Percentiles rank a stretch among this genome's conserved stretches.
Evolutionary conservation across 768 basidiomycete species (phyloP).

Genomic region (Fomitopsis serialis): DNA sequence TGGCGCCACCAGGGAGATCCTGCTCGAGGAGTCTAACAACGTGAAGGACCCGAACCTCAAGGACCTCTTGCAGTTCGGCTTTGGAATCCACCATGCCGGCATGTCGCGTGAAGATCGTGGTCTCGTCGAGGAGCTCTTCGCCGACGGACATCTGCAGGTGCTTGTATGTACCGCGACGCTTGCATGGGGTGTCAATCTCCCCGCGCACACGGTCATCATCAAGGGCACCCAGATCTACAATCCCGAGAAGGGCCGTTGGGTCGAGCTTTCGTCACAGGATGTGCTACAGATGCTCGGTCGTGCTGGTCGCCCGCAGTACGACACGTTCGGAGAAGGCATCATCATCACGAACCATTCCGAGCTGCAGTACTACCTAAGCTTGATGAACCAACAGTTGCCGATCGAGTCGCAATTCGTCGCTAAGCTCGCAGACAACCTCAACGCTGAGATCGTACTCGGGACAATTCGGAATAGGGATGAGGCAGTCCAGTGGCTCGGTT

Average conservation of each 20-base stretch:
- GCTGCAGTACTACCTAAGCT: conserved; percentile 91
- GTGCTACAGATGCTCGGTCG: conserved; percentile 98
- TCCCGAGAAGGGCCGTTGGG: conserved; percentile 97
- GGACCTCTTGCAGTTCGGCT: conserved; percentile 93
- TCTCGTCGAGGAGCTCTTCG: conserved; percentile 91
- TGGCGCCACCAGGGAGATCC: conserved; percentile 84
- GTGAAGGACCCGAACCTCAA: conserved; percentile 79
- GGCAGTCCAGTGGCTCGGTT: conserved; percentile 95
- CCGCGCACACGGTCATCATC: conserved; percentile 97
- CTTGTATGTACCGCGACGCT: conserved; percentile 96
- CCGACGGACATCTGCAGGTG: conserved; percentile 88
- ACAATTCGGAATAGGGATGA: conserved; percentile 94
- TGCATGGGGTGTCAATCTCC: conserved; percentile 99
- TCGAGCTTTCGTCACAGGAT: conserved; percentile 91
- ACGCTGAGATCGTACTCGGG: conserved; percentile 95
- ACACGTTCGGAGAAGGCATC: conserved; percentile 95
- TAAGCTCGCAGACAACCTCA: conserved; percentile 90
- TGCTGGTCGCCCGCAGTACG: conserved; percentile 95
- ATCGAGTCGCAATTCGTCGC: conserved; percentile 95
- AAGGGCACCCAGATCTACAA: conserved; percentile 99
- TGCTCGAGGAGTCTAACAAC: conserved; percentile 77
- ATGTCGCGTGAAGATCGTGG: conserved; percentile 90
- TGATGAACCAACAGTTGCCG: conserved; percentile 95
- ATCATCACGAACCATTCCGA: conserved; percentile 98
- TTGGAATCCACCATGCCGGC: conserved; percentile 96